A percentile compares a stretch with the other conserved stretches of the same genome.
Evolutionary conservation across 2,329 filamentous ascomycete genomes (phyloP).

Genomic region (Clonostachys solani): DNA sequence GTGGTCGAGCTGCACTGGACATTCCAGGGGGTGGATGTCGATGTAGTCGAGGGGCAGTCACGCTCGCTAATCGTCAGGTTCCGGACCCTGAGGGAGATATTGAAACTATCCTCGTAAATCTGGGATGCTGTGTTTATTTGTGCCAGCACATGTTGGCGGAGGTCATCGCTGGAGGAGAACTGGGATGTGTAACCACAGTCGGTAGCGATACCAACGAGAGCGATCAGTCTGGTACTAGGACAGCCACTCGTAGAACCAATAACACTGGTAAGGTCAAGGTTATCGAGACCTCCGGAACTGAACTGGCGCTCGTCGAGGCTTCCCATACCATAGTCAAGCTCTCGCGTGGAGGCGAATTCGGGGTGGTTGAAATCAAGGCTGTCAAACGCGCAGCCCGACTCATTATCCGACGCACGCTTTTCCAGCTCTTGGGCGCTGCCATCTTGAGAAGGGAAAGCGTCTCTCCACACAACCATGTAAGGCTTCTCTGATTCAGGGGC

Average conservation of each 20-base stretch:
- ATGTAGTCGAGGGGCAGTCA: constrained; percentile 66
- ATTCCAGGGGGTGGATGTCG: constrained; percentile 77
- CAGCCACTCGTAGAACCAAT: constrained; percentile 86
- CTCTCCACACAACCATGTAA: constrained; percentile 86
- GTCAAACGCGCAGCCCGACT: constrained; percentile 68
- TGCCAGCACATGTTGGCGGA: constrained; percentile 71
- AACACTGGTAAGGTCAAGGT: constrained; percentile 67
- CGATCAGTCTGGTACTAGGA: constrained; percentile 84
- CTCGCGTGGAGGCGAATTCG: constrained; percentile 55
- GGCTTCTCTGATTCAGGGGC: constrained; percentile 51
- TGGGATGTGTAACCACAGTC: constrained; percentile 82
- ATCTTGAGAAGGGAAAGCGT: constrained; percentile 67
- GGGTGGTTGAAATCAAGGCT: constrained; percentile 74
- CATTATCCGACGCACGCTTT: constrained; percentile 33
- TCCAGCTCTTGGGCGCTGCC: constrained; percentile 2
- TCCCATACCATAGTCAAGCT: constrained; percentile 20
- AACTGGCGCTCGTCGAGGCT: constrained; percentile 61
- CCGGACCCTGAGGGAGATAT: constrained; percentile 85
- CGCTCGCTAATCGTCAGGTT: constrained; percentile 76
- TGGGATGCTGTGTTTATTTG: constrained; percentile 84
- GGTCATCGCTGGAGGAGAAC: constrained; percentile 59
- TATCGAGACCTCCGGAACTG: constrained; percentile 63
- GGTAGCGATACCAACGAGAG: constrained; percentile 84
- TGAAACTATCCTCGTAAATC: constrained; percentile 87
- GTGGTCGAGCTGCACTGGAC: constrained; percentile 57